phyloP scores from a whole-genome alignment of 768 basidiomycete genomes.

The Russula olivacea region DNA sequence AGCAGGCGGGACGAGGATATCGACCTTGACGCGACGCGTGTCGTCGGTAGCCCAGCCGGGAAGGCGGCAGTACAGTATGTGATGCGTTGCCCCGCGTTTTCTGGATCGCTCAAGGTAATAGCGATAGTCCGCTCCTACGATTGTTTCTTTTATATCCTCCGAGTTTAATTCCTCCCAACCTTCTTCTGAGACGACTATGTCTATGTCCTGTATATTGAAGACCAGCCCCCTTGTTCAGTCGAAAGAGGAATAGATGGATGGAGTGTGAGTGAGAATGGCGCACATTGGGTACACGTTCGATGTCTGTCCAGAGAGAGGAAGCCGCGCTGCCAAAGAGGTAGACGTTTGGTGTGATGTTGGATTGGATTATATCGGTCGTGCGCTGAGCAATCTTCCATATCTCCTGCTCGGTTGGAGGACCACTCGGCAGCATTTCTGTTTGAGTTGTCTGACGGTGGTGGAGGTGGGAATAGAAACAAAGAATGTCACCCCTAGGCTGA shows the following conservation, averaged over 20 bases:
- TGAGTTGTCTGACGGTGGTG: neutral
- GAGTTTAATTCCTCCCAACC: too few relatives aligned
- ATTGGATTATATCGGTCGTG: conserved; percentile 4
- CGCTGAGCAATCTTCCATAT: conserved; percentile 15
- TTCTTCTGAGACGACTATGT: neutral
- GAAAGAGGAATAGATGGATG: neutral
- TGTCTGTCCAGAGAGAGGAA: conserved; percentile 6
- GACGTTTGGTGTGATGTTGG: neutral
- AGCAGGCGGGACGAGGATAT: conserved; percentile 9
- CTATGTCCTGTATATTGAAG: neutral
- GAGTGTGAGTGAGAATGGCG: neutral
- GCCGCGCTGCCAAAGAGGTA: conserved; percentile 19
- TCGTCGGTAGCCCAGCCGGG: neutral
- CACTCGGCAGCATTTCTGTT: neutral
- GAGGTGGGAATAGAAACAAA: too few relatives aligned
- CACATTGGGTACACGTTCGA: conserved; percentile 6
- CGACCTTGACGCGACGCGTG: conserved; percentile 3
- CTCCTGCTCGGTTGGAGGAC: conserved; percentile 7
- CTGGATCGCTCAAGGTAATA: conserved; percentile 4
- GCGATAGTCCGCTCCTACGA: conserved; percentile 1
- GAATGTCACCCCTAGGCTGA: too few relatives aligned
- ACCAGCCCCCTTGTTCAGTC: neutral
- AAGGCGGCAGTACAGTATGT: conserved; percentile 8
- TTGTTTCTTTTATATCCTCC: neutral
- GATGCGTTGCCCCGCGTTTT: neutral